Evolutionary conservation across 2,329 filamentous ascomycete genomes (phyloP).

Genomic region (Penicillium janthinellum): DNA sequence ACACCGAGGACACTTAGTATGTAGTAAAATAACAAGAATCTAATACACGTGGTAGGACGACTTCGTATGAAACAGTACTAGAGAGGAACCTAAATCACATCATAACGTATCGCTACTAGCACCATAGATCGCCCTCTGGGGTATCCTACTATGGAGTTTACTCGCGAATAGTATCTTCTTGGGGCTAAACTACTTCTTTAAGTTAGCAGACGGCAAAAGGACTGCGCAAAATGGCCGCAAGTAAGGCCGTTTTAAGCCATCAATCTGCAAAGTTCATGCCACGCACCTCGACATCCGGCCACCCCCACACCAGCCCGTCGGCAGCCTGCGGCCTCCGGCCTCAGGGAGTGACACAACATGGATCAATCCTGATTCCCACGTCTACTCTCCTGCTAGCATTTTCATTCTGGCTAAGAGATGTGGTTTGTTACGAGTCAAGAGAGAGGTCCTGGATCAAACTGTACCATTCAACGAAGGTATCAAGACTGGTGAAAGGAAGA

Average conservation of each 20-base stretch:
- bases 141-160: no score
- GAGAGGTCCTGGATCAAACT: no score
- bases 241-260: slow-evolving; percentile 15
- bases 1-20: no score
- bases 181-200: neutral
- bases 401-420: neutral
- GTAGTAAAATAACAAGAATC: no score
- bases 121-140: no score
- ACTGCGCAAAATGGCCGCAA: slow-evolving; percentile 15
- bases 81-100: no score
- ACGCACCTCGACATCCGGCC: slow-evolving; percentile 2
- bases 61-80: no score
- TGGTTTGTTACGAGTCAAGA: neutral
- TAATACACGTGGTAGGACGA: no score
- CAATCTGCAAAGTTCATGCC: slow-evolving; percentile 11
- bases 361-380: neutral
- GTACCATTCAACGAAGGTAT: no score
- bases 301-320: neutral
- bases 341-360: neutral
- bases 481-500: no score
- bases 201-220: slow-evolving; percentile 18
- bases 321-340: neutral
- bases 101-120: no score
- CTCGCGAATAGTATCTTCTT: no score
- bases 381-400: neutral